A percentile compares a stretch with the other conserved stretches of the same genome.
These are phyloP conservation scores for Nakazawaea ernobii DNA, from an alignment of 805 yeast species.

Conservation along the genomic window DNA sequence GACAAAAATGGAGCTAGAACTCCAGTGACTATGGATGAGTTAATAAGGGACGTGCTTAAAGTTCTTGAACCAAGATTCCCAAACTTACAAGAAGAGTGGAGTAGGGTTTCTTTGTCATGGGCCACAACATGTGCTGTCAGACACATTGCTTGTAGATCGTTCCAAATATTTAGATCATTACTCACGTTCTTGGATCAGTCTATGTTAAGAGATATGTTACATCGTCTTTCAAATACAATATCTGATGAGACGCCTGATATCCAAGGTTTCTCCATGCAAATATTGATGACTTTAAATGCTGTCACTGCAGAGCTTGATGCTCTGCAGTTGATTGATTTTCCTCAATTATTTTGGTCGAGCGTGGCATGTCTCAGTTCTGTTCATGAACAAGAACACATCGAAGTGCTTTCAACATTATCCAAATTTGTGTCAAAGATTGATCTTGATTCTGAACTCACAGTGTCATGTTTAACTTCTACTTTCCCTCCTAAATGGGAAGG, in stretches of 20 bases:
- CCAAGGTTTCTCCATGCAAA: conserved; percentile 96
- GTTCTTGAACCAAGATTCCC: conserved; percentile 46
- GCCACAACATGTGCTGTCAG: conserved; percentile 97
- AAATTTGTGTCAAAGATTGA: conserved; percentile 86
- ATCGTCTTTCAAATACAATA: conserved; percentile 86
- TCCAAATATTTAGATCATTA: conserved; percentile 84
- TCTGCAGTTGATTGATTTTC: conserved; percentile 75
- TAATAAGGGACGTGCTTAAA: conserved; percentile 58
- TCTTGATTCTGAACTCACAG: conserved; percentile 78
- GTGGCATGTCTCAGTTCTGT: conserved; percentile 87
- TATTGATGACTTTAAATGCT: conserved; percentile 91
- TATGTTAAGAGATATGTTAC: conserved; percentile 92
- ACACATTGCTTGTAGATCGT: conserved; percentile 94
- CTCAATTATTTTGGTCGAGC: conserved; percentile 92
- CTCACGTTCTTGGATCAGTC: conserved; percentile 75
- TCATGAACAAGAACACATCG: conserved; percentile 90
- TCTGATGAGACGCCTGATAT: conserved; percentile 86
- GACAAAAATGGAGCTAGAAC: conserved; percentile 78
- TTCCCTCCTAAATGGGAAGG: conserved; percentile 98
- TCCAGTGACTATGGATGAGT: conserved; percentile 76
- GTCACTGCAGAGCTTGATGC: conserved; percentile 81
- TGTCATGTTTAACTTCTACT: conserved; percentile 72
- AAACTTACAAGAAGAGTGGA: conserved; percentile 74
- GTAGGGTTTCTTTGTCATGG: conserved; percentile 78
- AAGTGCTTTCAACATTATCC: conserved; percentile 73